Percentiles rank a stretch among this genome's conserved stretches.
Evolutionary conservation across 805 yeast genomes (phyloP).

Genomic region (Torulaspora microellipsoides): DNA sequence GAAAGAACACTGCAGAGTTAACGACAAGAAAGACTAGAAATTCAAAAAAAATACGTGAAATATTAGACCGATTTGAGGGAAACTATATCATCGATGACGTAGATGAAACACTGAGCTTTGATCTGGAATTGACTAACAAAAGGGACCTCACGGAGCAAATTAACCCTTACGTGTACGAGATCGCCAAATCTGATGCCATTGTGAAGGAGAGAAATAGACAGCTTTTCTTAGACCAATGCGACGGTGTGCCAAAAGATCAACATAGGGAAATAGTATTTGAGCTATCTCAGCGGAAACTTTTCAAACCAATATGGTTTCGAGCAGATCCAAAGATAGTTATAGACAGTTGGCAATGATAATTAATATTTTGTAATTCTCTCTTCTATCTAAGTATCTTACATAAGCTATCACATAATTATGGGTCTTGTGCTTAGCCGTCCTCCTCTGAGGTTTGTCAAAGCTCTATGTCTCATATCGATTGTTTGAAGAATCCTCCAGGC

Average conservation of each 20-base stretch:
- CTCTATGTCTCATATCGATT: constrained; percentile 51
- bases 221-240: constrained; percentile 11
- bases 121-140: constrained; percentile 10
- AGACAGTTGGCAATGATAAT: constrained; percentile 19
- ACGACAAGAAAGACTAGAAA: constrained; percentile 27
- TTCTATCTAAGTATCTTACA: neutral
- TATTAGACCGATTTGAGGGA: constrained; percentile 23
- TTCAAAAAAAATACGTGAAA: constrained; percentile 22
- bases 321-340: constrained; percentile 22
- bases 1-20: constrained; percentile 4
- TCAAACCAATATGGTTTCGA: constrained; percentile 25
- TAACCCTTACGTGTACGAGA: constrained; percentile 24
- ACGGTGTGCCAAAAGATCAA: constrained; percentile 14
- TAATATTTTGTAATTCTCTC: neutral
- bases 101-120: constrained; percentile 17
- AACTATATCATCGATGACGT: neutral
- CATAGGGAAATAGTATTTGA: constrained; percentile 21
- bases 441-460: constrained; percentile 65
- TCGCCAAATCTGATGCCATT: constrained; percentile 24
- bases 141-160: constrained; percentile 16
- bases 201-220: constrained; percentile 17
- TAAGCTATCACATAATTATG: constrained; percentile 29
- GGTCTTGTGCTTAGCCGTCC: constrained; percentile 36
- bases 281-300: constrained; percentile 17
- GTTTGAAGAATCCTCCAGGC: constrained; percentile 82